Evolutionary conservation across 371 early-diverging fungal genomes (phyloP).

Genomic region (Cokeromyces recurvatus): DNA sequence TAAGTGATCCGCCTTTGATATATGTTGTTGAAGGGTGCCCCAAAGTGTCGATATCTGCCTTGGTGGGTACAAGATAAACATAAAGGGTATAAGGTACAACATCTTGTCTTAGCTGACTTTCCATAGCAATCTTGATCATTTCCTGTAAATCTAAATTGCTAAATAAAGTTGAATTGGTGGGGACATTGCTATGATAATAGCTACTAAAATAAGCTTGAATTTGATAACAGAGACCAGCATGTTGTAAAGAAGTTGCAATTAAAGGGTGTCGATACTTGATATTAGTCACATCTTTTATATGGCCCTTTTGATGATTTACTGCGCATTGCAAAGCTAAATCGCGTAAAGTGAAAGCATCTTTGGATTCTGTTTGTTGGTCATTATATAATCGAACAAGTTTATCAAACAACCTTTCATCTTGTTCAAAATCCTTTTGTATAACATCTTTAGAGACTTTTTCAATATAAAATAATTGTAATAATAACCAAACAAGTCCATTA

Average conservation of each 20-base stretch:
- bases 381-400: slow-evolving; percentile 70
- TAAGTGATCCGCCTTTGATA: slow-evolving; percentile 66
- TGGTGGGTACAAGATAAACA: slow-evolving; percentile 67
- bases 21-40: slow-evolving; percentile 60
- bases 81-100: slow-evolving; percentile 75
- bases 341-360: slow-evolving; percentile 71
- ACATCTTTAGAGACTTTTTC: slow-evolving; percentile 56
- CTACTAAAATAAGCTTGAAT: slow-evolving; percentile 48
- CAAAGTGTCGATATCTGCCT: slow-evolving; percentile 45
- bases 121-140: slow-evolving; percentile 66
- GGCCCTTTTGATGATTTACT: slow-evolving; percentile 59
- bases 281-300: slow-evolving; percentile 62
- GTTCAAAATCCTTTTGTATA: slow-evolving; percentile 59
- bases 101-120: slow-evolving; percentile 66
- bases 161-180: slow-evolving; percentile 50
- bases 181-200: slow-evolving; percentile 52
- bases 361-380: slow-evolving; percentile 68
- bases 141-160: slow-evolving; percentile 57
- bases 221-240: slow-evolving; percentile 53
- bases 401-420: slow-evolving; percentile 69
- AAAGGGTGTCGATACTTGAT: slow-evolving; percentile 75
- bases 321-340: slow-evolving; percentile 75
- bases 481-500: slow-evolving; percentile 70
- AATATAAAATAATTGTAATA: slow-evolving; percentile 70
- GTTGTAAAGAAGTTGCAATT: slow-evolving; percentile 60